Conservation (phyloP, 805 yeast species). For the Starmerella roubikii region DNA sequence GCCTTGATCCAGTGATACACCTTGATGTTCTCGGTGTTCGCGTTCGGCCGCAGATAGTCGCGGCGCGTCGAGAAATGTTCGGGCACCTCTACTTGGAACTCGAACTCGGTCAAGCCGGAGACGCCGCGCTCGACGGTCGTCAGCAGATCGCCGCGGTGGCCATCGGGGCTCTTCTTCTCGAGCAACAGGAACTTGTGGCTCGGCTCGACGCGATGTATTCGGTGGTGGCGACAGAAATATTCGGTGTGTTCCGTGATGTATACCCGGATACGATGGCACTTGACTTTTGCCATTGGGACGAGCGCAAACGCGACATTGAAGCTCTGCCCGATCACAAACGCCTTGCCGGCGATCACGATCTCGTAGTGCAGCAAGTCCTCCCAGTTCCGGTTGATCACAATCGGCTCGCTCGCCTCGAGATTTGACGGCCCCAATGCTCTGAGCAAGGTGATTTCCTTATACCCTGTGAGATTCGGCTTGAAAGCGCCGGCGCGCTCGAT, state of each 20-base stretch:
- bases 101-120: constrained; percentile 49
- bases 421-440: constrained; percentile 67
- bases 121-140: constrained; percentile 17
- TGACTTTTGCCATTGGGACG: constrained; percentile 76
- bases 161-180: constrained; percentile 41
- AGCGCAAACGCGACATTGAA: constrained; percentile 75
- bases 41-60: constrained; percentile 64
- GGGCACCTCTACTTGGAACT: constrained; percentile 78
- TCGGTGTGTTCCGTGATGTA: constrained; percentile 82
- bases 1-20: constrained; percentile 93
- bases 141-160: constrained; percentile 22
- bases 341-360: constrained; percentile 79
- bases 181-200: constrained; percentile 61
- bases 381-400: constrained; percentile 83
- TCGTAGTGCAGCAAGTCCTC: constrained; percentile 84
- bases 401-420: constrained; percentile 84
- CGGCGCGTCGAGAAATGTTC: constrained; percentile 43
- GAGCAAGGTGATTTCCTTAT: constrained; percentile 49
- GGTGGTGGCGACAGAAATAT: constrained; percentile 72
- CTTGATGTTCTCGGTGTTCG: constrained; percentile 64
- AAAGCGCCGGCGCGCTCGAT: constrained; percentile 76
- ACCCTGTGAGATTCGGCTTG: constrained; percentile 57
- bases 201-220: constrained; percentile 88
- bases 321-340: constrained; percentile 68
- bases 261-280: constrained; percentile 72